These are phyloP conservation scores for Flaveria bidentis DNA, from an alignment of 129 eudicot genomes.

Conservation along the genomic window DNA sequence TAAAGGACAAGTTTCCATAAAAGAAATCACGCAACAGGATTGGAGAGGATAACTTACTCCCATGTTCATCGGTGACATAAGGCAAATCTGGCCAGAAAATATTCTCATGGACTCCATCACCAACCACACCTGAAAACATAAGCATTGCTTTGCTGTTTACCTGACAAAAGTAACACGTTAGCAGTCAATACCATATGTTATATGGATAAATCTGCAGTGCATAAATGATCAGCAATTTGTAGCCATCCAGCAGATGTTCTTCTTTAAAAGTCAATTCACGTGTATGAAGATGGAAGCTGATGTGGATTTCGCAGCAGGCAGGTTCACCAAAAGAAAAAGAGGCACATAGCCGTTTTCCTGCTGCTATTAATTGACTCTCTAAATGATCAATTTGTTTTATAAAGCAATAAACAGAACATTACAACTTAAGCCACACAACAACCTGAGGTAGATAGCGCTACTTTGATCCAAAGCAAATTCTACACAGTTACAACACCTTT, in stretches of 20 bases:
- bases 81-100: constrained; percentile 98
- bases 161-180: constrained; percentile 40
- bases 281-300: constrained; percentile 2
- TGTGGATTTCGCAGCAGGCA: neutral
- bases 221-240: neutral
- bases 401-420: neutral
- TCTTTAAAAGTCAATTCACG: neutral
- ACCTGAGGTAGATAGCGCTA: neutral
- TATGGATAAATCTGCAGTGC: neutral
- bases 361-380: neutral
- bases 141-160: constrained; percentile 94
- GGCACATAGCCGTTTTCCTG: neutral
- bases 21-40: neutral
- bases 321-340: neutral
- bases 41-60: constrained; percentile 54
- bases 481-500: neutral
- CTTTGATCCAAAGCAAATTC: no score
- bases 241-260: constrained; percentile 6
- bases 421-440: neutral
- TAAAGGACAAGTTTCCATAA: constrained; percentile 13
- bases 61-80: constrained; percentile 89
- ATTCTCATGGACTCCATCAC: constrained; percentile 74
- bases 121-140: constrained; percentile 70
- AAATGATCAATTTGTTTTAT: neutral
- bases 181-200: constrained; percentile 28